Evolutionary conservation across 441 rosid species (phyloP).

Genomic region (Populus hybrid): DNA sequence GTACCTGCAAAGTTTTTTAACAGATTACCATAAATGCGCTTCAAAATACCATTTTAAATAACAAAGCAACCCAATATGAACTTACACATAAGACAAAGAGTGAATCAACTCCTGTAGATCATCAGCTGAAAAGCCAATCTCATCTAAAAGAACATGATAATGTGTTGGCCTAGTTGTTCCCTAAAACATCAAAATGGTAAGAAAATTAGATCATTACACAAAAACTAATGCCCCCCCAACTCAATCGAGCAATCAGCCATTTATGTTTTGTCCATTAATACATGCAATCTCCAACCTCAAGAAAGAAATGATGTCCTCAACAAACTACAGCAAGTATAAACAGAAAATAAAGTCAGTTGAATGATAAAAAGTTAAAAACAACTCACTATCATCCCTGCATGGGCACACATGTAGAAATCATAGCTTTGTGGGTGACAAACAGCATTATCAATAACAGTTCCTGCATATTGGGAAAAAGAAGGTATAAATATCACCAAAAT

Average conservation of each 20-base stretch:
- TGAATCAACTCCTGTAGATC: slow-evolving; percentile 57
- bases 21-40: neutral
- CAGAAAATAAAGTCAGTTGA: neutral
- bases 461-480: slow-evolving; percentile 29
- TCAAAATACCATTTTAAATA: neutral
- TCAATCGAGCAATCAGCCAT: neutral
- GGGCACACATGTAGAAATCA: slow-evolving; percentile 84
- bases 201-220: neutral
- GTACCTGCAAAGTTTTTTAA: slow-evolving; percentile 35
- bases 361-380: slow-evolving; percentile 4
- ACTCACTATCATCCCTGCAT: slow-evolving; percentile 91
- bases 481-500: neutral
- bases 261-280: neutral
- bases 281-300: neutral
- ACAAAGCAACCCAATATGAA: slow-evolving; percentile 2
- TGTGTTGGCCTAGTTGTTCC: slow-evolving; percentile 93
- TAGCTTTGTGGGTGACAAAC: slow-evolving; percentile 69
- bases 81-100: slow-evolving; percentile 61
- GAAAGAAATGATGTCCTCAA: neutral
- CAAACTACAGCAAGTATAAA: neutral
- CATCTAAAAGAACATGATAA: slow-evolving; percentile 75
- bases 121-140: slow-evolving; percentile 71
- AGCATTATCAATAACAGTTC: slow-evolving; percentile 68
- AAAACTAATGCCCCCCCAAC: neutral
- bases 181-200: slow-evolving; percentile 28